Conservation (phyloP, 441 rosid species). For the Breynia disticha region DNA sequence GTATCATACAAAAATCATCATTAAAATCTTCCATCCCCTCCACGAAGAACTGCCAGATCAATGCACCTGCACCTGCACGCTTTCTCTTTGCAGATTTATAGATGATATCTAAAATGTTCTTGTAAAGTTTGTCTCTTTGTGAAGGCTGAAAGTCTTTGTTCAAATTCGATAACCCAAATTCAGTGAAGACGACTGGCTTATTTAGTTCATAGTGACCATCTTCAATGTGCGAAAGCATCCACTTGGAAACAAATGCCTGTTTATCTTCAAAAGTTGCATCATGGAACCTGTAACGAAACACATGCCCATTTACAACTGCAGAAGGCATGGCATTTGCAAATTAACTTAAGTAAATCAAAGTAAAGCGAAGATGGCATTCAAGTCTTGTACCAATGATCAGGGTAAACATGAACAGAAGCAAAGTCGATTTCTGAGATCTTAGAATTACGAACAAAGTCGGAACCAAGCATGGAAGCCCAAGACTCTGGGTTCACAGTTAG, state of each 20-base stretch:
- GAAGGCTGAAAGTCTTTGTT: conserved; percentile 54
- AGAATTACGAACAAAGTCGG: conserved; percentile 78
- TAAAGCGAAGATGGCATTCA: neutral
- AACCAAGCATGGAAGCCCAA: conserved; percentile 76
- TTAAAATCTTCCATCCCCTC: conserved; percentile 71
- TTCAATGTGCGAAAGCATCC: conserved; percentile 85
- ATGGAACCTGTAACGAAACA: conserved; percentile 51
- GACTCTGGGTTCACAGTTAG: conserved; percentile 61
- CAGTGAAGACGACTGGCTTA: conserved; percentile 79
- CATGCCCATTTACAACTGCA: no score
- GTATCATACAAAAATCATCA: conserved; percentile 73
- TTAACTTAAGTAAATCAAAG: neutral
- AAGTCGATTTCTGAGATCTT: conserved; percentile 50
- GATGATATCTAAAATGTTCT: conserved; percentile 38
- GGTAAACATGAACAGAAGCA: conserved; percentile 90
- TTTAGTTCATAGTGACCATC: conserved; percentile 67
- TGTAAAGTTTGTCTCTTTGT: conserved; percentile 50
- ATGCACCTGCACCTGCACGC: conserved; percentile 72
- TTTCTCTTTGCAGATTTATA: conserved; percentile 60
- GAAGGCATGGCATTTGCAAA: neutral
- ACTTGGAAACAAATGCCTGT: conserved; percentile 48
- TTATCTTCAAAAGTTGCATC: conserved; percentile 53
- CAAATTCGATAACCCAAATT: conserved; percentile 67
- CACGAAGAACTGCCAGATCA: conserved; percentile 69
- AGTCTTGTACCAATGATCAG: conserved; percentile 74